Evolutionary conservation across 2,329 filamentous ascomycete species (phyloP).

Genomic region (Chaetoscypha palmicola): DNA sequence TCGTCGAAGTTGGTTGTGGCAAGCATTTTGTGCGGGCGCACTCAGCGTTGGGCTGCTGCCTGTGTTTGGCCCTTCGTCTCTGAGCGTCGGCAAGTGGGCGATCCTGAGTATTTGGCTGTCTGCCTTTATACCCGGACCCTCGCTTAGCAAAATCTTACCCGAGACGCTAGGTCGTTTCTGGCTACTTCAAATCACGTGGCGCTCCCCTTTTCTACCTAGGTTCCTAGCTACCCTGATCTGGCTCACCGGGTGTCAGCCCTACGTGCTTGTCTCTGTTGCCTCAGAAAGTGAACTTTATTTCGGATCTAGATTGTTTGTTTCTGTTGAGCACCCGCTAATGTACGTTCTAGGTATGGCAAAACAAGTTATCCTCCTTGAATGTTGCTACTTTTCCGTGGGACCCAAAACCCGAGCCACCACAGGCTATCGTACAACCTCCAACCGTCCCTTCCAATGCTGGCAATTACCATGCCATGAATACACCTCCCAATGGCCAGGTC

Average conservation of each 20-base stretch:
- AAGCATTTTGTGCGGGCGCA: neutral
- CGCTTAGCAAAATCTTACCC: slow-evolving; percentile 21
- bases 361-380: slow-evolving; percentile 75
- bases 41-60: slow-evolving; percentile 13
- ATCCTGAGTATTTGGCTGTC: slow-evolving; percentile 28
- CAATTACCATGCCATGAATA: slow-evolving; percentile 24
- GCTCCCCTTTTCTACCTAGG: neutral
- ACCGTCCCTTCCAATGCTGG: slow-evolving; percentile 30
- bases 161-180: slow-evolving; percentile 23
- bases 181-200: slow-evolving; percentile 15
- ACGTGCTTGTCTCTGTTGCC: neutral
- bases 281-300: neutral
- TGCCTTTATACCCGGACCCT: slow-evolving; percentile 28
- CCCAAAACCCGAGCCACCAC: slow-evolving; percentile 62
- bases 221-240: neutral
- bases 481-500: slow-evolving; percentile 18
- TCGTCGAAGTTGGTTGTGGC: neutral
- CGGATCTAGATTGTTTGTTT: neutral
- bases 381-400: slow-evolving; percentile 95
- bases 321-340: slow-evolving; percentile 23
- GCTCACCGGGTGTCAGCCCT: neutral
- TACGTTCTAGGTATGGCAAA: slow-evolving; percentile 74
- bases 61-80: slow-evolving; percentile 9
- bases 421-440: slow-evolving; percentile 33
- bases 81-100: slow-evolving; percentile 26